Conservation (phyloP, 345 rosid species). For the Lepidium aucheri region DNA sequence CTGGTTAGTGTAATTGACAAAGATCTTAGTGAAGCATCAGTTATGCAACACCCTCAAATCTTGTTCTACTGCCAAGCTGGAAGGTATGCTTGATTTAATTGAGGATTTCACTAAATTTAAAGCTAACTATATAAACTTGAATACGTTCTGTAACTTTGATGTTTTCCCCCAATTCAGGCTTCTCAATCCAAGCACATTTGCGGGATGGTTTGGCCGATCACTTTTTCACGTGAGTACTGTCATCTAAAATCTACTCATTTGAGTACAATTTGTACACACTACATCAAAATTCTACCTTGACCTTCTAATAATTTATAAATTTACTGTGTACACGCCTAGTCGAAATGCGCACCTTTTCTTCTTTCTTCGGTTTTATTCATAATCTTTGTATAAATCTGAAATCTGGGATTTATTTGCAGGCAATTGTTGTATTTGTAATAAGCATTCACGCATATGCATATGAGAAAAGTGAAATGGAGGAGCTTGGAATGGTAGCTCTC, state of each 20-base stretch:
- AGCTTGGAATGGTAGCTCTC: slow-evolving; percentile 91
- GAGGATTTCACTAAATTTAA: not conserved
- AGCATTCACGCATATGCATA: slow-evolving; percentile 77
- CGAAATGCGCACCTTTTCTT: not conserved
- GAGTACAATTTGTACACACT: not conserved
- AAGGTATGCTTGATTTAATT: slow-evolving; percentile 45
- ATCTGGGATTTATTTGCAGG: slow-evolving; percentile 45
- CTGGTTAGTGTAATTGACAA: slow-evolving; percentile 88
- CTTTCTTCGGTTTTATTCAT: not conserved
- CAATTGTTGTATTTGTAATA: slow-evolving; percentile 76
- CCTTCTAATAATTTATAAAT: too few species aligned
- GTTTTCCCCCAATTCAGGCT: slow-evolving; percentile 45
- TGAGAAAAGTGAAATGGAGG: slow-evolving; percentile 96
- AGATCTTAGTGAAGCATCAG: slow-evolving; percentile 87
- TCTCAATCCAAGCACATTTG: slow-evolving; percentile 96
- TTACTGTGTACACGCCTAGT: not conserved
- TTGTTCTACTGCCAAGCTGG: slow-evolving; percentile 99
- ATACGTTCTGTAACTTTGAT: not conserved
- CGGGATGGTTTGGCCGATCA: slow-evolving; percentile 99
- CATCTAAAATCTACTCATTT: not conserved
- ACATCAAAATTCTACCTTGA: not conserved
- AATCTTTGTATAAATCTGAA: not conserved
- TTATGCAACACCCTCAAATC: slow-evolving; percentile 98
- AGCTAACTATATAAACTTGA: not conserved
- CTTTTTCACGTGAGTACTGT: slow-evolving; percentile 72